Evolutionary conservation across 2,329 filamentous ascomycete genomes (phyloP).

Genomic region (Aspergillus sp.): DNA sequence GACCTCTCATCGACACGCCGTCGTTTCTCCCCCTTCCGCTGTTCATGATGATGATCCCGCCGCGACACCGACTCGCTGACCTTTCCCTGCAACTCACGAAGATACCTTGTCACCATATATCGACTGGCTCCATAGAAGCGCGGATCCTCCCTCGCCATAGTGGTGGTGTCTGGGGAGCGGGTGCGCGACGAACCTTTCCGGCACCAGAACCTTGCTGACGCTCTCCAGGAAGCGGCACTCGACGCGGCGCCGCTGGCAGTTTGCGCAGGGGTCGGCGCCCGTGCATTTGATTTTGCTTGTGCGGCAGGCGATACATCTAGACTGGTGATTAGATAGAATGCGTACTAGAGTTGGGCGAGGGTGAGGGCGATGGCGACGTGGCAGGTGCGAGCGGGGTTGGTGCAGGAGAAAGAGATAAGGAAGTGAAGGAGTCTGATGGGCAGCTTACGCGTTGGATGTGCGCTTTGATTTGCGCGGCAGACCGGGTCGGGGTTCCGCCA

Average conservation of each 20-base stretch:
- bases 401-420: not conserved
- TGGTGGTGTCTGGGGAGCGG: not conserved
- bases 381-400: not conserved
- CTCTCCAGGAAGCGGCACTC: constrained; percentile 39
- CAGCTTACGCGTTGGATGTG: constrained; percentile 18
- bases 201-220: constrained; percentile 34
- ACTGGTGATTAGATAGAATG: not conserved
- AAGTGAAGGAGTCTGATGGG: not conserved
- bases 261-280: constrained; percentile 44
- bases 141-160: not conserved
- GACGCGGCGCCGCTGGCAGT: constrained; percentile 24
- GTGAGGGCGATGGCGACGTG: not conserved
- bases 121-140: not conserved
- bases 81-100: constrained; percentile 23
- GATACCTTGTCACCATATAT: constrained; percentile 15
- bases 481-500: not conserved
- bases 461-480: constrained; percentile 37
- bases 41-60: not conserved
- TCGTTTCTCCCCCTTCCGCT: not conserved
- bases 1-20: not conserved
- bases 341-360: too few species aligned
- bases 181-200: constrained; percentile 34
- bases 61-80: not conserved
- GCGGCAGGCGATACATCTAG: constrained; percentile 39
- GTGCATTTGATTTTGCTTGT: constrained; percentile 51